Conservation (phyloP, 805 yeast species). For the Saccharomyces kudriavzevii region DNA sequence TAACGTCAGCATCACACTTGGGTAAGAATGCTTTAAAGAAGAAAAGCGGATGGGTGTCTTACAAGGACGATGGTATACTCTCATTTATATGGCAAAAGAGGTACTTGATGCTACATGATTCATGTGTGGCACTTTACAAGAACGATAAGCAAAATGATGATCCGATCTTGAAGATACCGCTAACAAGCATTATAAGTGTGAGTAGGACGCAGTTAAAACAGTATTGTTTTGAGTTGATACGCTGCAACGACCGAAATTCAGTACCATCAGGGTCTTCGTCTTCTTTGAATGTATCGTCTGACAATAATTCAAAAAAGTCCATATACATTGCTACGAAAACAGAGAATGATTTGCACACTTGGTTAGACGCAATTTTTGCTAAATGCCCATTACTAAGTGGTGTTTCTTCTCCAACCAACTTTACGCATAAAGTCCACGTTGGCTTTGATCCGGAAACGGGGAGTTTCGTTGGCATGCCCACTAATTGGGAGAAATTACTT, state of each 20-base stretch:
- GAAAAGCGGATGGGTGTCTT: constrained; percentile 72
- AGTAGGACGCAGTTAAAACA: constrained; percentile 65
- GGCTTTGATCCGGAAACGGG: constrained; percentile 81
- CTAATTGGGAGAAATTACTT: constrained; percentile 82
- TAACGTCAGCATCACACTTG: constrained; percentile 13
- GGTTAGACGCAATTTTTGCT: constrained; percentile 83
- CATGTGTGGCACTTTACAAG: constrained; percentile 67
- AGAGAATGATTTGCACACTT: constrained; percentile 71
- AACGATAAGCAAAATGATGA: constrained; percentile 44
- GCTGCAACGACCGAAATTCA: constrained; percentile 33
- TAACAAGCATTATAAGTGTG: constrained; percentile 53
- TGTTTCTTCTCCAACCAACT: constrained; percentile 89
- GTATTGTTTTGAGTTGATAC: constrained; percentile 71
- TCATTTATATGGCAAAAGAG: constrained; percentile 90
- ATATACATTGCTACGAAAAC: constrained; percentile 68
- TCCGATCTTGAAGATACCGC: constrained; percentile 44
- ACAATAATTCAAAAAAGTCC: constrained; percentile 41
- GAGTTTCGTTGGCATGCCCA: constrained; percentile 86
- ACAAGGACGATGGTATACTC: constrained; percentile 86
- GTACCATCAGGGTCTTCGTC: constrained; percentile 13
- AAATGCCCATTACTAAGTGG: constrained; percentile 56
- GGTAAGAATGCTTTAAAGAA: constrained; percentile 14
- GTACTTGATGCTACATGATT: constrained; percentile 68
- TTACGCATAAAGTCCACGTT: constrained; percentile 87
- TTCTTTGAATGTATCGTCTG: constrained; percentile 8